Evolutionary conservation across 2,329 filamentous ascomycete species (phyloP), one percentile per base, ranked within the genome.

Genomic region (Remersonia thermophila): DNA sequence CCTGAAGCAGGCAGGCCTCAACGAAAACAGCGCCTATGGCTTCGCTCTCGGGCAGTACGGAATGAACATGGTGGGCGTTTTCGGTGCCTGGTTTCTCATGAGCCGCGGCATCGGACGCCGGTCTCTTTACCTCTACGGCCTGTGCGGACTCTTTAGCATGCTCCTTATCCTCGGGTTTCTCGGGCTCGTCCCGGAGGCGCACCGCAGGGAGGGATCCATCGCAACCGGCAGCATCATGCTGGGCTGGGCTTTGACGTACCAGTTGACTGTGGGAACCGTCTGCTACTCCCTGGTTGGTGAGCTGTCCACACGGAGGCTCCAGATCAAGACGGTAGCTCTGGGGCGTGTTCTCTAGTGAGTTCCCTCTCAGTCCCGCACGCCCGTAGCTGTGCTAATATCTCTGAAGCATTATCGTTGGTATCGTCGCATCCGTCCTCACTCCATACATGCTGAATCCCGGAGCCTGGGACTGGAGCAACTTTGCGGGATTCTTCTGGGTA

Each of bases 391-490:
- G 26, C 45, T 46, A 18, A 47, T 43, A 2, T 15, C 8, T 8
- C 3, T 10, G 42, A 43, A 74, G 71, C 66, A 87, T 91, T 51
- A 63, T 93, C 34, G 81, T 87, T 30, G 80, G 73, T 44, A 93
- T 95, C 47, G 61, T 93, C 49, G 83, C 77, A 53, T 79, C 76
- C 34, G 80, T 93, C 3, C 59, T 94, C 28, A 93, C 84, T 0
- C 86, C 86, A 0, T 93, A 93, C 60, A 94, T 94, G 86, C 69
- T 93, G 29, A 94, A 94, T 60, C 84, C 86, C 0, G 69, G 66
- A 1, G 80, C 76, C 0, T 94, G 87, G 86, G 66, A 93, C 58
- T 94, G 85, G 86, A 69, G 74, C 42, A 91, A 91, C 60, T 91
- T 73, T 50, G 73, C 85, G 0, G 85, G 86, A 18, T 93, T 93